Evolutionary conservation across 768 basidiomycete species (phyloP).

Genomic region (Tulasnella sp.): DNA sequence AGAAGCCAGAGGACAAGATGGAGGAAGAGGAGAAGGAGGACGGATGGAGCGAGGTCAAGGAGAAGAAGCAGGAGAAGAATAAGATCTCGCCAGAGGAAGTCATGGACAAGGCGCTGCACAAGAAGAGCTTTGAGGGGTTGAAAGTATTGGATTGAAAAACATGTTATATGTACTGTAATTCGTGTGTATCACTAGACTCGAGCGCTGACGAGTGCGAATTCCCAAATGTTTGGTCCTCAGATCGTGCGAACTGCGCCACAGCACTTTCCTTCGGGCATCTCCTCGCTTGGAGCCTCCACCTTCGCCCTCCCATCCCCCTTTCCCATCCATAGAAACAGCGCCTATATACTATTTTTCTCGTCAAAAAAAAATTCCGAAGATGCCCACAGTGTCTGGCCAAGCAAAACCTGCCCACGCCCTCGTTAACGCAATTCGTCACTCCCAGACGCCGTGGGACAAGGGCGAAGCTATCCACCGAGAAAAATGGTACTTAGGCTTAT

Average conservation of each 20-base stretch:
- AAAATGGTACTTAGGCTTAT: neutral
- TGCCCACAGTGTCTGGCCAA: neutral
- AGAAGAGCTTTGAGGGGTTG: slow-evolving; percentile 51
- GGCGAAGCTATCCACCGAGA: neutral
- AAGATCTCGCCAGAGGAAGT: slow-evolving; percentile 41
- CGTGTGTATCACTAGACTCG: too few species aligned
- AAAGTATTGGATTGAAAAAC: slow-evolving; percentile 51
- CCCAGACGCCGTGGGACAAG: neutral
- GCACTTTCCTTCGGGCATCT: neutral
- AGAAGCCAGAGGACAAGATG: slow-evolving; percentile 31
- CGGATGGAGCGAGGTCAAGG: slow-evolving; percentile 38
- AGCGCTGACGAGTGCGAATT: too few species aligned
- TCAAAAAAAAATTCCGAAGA: neutral
- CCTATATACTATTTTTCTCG: neutral
- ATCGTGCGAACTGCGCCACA: neutral
- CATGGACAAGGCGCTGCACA: slow-evolving; percentile 34
- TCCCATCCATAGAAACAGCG: too few species aligned
- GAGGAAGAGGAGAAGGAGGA: slow-evolving; percentile 38
- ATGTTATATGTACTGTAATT: too few species aligned
- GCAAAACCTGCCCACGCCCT: neutral
- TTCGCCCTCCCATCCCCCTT: neutral
- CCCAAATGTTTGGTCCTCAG: too few species aligned
- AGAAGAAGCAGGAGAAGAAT: slow-evolving; percentile 39
- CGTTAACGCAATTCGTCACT: neutral
- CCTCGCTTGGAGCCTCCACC: neutral